Conservation (phyloP, 495 filamentous ascomycete genomes). For the Copromyces sp. region DNA sequence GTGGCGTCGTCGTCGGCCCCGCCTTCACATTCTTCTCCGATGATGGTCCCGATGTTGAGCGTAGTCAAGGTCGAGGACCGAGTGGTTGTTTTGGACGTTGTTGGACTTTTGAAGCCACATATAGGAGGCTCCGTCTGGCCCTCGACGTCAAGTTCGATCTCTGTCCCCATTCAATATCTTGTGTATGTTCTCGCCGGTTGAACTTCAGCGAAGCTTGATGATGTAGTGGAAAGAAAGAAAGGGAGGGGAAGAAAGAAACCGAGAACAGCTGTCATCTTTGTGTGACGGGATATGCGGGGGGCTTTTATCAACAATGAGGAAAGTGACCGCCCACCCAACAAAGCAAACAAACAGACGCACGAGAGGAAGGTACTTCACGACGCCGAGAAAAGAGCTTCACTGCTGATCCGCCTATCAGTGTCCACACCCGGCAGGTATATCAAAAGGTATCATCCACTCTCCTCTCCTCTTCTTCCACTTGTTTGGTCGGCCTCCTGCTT, state of each 20-base stretch:
- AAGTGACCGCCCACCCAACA: not conserved
- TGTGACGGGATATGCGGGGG: not conserved
- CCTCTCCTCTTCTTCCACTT: not conserved
- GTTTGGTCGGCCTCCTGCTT: not conserved
- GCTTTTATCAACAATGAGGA: not conserved
- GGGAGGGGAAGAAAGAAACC: not conserved
- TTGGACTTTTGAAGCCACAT: conserved; percentile 32
- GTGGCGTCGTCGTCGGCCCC: conserved; percentile 9
- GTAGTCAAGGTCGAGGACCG: conserved; percentile 14
- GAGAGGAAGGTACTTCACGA: not conserved
- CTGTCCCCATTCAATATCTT: conserved; percentile 37
- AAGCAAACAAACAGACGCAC: not conserved
- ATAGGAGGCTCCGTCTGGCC: conserved; percentile 43
- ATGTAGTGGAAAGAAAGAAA: not conserved
- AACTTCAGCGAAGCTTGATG: not conserved
- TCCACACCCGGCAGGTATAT: not conserved
- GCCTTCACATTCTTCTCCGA: not conserved
- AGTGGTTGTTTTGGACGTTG: conserved; percentile 11
- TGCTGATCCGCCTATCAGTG: not conserved
- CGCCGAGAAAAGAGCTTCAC: not conserved
- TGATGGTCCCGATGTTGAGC: not conserved
- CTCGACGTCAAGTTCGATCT: conserved; percentile 36
- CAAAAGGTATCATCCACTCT: not conserved
- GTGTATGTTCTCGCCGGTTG: not conserved
- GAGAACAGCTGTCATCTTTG: not conserved